phyloP scores from a whole-genome alignment of 345 rosid species.

The Abelmoschus esculentus region DNA sequence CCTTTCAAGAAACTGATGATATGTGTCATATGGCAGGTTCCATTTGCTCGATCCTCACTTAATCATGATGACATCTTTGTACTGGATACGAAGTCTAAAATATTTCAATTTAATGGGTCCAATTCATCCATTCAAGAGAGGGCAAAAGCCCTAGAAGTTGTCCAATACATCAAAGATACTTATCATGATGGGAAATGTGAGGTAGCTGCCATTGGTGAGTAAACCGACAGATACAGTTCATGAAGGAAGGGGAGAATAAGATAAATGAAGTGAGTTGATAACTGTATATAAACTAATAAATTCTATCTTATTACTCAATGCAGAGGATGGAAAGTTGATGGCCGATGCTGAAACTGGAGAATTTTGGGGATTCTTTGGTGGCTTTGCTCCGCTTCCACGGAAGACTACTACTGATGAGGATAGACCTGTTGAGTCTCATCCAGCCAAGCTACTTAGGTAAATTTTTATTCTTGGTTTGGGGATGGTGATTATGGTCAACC shows the following conservation, averaged over 20 bases:
- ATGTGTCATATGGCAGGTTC: constrained; percentile 49
- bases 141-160: constrained; percentile 98
- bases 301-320: constrained; percentile 17
- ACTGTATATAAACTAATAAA: not conserved
- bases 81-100: constrained; percentile 83
- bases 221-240: constrained; percentile 13
- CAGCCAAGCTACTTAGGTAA: constrained; percentile 64
- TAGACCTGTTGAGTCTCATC: constrained; percentile 29
- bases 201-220: constrained; percentile 88
- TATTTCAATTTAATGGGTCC: constrained; percentile 95
- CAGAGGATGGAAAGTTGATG: constrained; percentile 98
- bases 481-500: not conserved
- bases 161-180: constrained; percentile 92
- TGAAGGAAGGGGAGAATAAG: not conserved
- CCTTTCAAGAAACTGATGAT: constrained; percentile 8
- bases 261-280: not conserved
- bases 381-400: constrained; percentile 99
- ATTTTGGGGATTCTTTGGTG: constrained; percentile 96
- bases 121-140: constrained; percentile 97
- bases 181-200: constrained; percentile 97
- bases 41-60: constrained; percentile 91
- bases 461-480: constrained; percentile 8
- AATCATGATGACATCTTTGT: constrained; percentile 95
- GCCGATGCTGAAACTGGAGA: constrained; percentile 99
- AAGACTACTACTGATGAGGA: constrained; percentile 56